phyloP scores from a whole-genome alignment of 495 filamentous ascomycete species.

The Aspergillus cristatus region DNA sequence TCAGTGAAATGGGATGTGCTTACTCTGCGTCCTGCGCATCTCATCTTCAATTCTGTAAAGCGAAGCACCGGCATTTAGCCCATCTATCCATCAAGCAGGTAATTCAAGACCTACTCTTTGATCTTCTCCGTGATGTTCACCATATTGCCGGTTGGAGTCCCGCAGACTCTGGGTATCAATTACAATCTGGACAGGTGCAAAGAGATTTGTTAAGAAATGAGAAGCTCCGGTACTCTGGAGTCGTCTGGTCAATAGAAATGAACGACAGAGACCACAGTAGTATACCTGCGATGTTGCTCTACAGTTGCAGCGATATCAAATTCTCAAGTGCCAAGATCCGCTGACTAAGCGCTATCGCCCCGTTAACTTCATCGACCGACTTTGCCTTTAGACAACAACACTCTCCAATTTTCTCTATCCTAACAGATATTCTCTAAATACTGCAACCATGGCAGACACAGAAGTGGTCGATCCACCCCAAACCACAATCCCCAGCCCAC shows the following conservation, averaged over 20 bases:
- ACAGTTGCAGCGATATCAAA: not conserved
- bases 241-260: too few species aligned
- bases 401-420: too few species aligned
- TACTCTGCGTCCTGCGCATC: slow-evolving; percentile 98
- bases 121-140: slow-evolving; percentile 99
- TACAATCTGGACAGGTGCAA: not conserved
- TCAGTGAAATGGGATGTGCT: slow-evolving; percentile 11
- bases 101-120: slow-evolving; percentile 64
- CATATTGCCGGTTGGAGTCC: slow-evolving; percentile 58
- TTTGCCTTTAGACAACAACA: too few species aligned
- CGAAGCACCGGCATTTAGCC: too few species aligned
- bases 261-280: not conserved
- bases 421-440: too few species aligned
- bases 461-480: slow-evolving; percentile 11
- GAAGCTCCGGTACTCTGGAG: too few species aligned
- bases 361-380: not conserved
- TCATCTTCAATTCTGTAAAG: slow-evolving; percentile 99
- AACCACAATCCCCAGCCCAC: slow-evolving; percentile 3
- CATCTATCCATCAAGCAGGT: not conserved
- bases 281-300: too few species aligned
- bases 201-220: not conserved
- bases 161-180: slow-evolving; percentile 16
- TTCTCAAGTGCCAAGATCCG: slow-evolving; percentile 3
- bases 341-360: slow-evolving; percentile 19
- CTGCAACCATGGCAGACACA: slow-evolving; percentile 25